Evolutionary conservation across 441 rosid species (phyloP), one percentile per base, ranked within the genome.

Genomic region (Populus hybrid): DNA sequence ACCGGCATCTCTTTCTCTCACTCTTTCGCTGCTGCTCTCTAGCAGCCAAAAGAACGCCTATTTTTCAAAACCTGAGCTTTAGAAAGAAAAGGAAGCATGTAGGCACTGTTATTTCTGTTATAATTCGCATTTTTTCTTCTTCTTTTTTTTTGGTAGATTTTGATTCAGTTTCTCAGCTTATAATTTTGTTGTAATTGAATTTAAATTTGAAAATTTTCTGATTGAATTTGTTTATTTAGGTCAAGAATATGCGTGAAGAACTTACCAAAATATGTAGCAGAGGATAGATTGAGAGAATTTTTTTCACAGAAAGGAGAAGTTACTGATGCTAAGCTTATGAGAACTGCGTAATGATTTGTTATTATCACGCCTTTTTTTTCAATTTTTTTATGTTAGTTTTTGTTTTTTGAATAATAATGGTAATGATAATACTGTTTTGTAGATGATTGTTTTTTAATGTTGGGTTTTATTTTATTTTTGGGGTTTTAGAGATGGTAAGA

Each of bases 231-330:
- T 74, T 68, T 67, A 34, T 36, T 68, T 79, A 93, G 99, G 99
- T 95, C 99, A 26, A 89, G 97, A 71, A 89, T 95, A 42, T 89
- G 89, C 68, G 93, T 94, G 69, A 95, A 92, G 85, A 87, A 86
- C 84, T 83, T 94, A 76, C 97, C 99, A 7, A 90, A 89, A 72
- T 80, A 89, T 78, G 86, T 87, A 36, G 78, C 79, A 5, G 97
- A 88, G 85, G 92, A 88, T 73, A 88, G 91, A 23, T 86, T 94
- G 64, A 85, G 93, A 8, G 95, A 91, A 26, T 26, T 83, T 34
- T 92, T 92, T 79, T 91, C 99, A 0, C 84, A 84, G 86, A 92
- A 89, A 30, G 32, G 32, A 77, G 98, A 95, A 85, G 86, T 92
- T 42, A 95, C 97, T 0, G 97, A 92, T 57, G 90, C 85, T 21